Evolutionary conservation across 805 yeast genomes (phyloP).

Genomic region (Danielia oregonensis): DNA sequence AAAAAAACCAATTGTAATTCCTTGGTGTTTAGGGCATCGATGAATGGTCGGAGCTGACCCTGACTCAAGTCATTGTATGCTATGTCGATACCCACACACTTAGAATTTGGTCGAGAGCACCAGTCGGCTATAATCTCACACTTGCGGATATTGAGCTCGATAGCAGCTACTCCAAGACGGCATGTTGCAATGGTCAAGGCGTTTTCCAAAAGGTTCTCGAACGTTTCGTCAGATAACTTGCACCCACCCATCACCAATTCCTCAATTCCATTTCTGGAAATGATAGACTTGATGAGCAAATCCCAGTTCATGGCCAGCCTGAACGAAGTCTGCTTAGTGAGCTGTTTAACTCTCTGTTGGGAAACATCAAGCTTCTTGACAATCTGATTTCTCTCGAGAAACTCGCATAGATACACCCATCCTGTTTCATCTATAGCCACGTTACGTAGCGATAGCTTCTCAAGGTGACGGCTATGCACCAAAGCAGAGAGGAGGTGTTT

Average conservation of each 20-base stretch:
- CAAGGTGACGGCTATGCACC: slow-evolving; percentile 40
- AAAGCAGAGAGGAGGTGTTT: slow-evolving; percentile 45
- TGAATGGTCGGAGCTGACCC: slow-evolving; percentile 46
- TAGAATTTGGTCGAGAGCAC: slow-evolving; percentile 41
- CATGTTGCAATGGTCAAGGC: slow-evolving; percentile 43
- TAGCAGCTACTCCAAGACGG: slow-evolving; percentile 52
- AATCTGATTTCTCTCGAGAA: slow-evolving; percentile 38
- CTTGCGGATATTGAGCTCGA: slow-evolving; percentile 43
- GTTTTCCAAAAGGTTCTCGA: slow-evolving; percentile 36
- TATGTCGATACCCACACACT: slow-evolving; percentile 53
- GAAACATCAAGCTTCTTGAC: slow-evolving; percentile 53
- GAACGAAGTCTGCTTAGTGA: slow-evolving; percentile 32
- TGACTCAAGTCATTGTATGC: slow-evolving; percentile 50
- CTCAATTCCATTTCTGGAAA: slow-evolving; percentile 49
- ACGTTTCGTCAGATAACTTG: slow-evolving; percentile 40
- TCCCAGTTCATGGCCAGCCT: slow-evolving; percentile 54
- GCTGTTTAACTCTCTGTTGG: slow-evolving; percentile 50
- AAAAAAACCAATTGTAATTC: slow-evolving; percentile 43
- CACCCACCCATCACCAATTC: slow-evolving; percentile 59
- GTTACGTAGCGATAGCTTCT: slow-evolving; percentile 51
- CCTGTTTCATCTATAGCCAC: slow-evolving; percentile 52
- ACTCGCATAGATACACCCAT: slow-evolving; percentile 50
- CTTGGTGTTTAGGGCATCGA: slow-evolving; percentile 34
- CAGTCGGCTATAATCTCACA: slow-evolving; percentile 43
- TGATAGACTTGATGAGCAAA: slow-evolving; percentile 41